Conservation (phyloP, 306 rosid species). For the Lithocarpus polystachyus region DNA sequence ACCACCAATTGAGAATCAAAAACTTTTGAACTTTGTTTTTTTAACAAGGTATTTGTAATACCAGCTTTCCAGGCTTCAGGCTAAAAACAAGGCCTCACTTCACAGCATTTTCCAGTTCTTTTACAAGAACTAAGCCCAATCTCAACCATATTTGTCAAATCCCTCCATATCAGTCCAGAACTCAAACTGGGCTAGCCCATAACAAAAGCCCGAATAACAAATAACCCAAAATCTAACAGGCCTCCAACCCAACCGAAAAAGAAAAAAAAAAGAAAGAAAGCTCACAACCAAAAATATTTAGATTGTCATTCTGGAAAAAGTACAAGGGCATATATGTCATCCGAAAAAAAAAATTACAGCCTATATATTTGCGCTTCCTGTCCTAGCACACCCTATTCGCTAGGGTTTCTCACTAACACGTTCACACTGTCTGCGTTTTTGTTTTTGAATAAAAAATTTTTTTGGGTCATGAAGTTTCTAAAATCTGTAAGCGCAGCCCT, state of each 20-base stretch:
- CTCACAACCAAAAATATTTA: no score
- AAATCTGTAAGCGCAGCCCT: slow-evolving; percentile 58
- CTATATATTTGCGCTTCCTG: background rate
- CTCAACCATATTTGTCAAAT: background rate
- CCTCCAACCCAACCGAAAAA: background rate
- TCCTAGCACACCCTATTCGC: fast-evolving
- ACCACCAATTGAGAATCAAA: no score
- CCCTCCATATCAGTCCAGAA: no score
- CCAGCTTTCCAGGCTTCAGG: no score
- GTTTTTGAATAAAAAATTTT: no score
- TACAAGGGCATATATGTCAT: background rate
- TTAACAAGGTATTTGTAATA: no score
- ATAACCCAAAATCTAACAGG: background rate
- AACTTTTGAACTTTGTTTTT: no score
- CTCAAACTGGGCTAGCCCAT: no score
- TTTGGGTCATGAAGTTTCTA: no score
- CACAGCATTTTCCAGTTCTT: background rate
- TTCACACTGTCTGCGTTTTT: background rate
- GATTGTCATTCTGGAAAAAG: background rate
- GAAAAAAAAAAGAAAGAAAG: no score
- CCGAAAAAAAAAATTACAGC: background rate
- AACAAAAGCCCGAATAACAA: no score
- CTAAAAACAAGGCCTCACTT: no score
- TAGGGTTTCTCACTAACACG: background rate
- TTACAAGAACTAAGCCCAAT: background rate